These are phyloP conservation scores for Ogataea saltuana DNA, from an alignment of 805 yeast species.

Conservation along the genomic window DNA sequence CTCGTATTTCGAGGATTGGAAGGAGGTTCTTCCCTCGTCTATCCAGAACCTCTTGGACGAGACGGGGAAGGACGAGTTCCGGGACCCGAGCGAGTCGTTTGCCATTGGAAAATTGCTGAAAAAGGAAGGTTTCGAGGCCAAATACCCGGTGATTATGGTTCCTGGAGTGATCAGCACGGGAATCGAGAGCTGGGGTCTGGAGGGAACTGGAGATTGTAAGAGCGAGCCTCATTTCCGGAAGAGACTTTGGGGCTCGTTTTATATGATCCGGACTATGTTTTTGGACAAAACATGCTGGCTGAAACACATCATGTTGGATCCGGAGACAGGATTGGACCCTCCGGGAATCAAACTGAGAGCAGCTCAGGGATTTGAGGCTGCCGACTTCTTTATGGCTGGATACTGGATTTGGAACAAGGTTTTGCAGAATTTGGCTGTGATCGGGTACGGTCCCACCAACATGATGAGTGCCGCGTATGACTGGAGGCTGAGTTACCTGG, in stretches of 20 bases:
- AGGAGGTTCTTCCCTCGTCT: conserved; percentile 66
- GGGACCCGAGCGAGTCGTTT: conserved; percentile 75
- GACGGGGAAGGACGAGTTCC: conserved; percentile 46
- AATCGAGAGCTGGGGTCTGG: conserved; percentile 87
- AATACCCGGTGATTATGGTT: conserved; percentile 84
- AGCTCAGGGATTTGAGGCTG: conserved; percentile 94
- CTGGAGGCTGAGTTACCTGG: conserved; percentile 91
- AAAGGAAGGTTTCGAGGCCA: conserved; percentile 48
- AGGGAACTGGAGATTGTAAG: conserved; percentile 77
- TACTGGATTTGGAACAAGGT: conserved; percentile 99
- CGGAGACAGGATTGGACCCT: conserved; percentile 92
- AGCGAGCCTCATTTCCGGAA: conserved; percentile 83
- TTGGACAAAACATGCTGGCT: conserved; percentile 93
- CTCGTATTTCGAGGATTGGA: conserved; percentile 70
- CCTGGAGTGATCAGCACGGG: conserved; percentile 98
- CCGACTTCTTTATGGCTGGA: conserved; percentile 95
- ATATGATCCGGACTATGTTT: conserved; percentile 90
- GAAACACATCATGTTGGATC: conserved; percentile 84
- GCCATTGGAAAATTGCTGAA: conserved; percentile 77
- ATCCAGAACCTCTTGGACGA: conserved; percentile 61
- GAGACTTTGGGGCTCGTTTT: conserved; percentile 95
- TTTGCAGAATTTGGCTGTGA: conserved; percentile 88
- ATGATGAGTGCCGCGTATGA: conserved; percentile 94
- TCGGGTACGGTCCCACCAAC: conserved; percentile 89
- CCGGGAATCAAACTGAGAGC: conserved; percentile 78